Evolutionary conservation across 1,139 yeast species (phyloP), one percentile per base, ranked within the genome.

Genomic region (Candida sp.): DNA sequence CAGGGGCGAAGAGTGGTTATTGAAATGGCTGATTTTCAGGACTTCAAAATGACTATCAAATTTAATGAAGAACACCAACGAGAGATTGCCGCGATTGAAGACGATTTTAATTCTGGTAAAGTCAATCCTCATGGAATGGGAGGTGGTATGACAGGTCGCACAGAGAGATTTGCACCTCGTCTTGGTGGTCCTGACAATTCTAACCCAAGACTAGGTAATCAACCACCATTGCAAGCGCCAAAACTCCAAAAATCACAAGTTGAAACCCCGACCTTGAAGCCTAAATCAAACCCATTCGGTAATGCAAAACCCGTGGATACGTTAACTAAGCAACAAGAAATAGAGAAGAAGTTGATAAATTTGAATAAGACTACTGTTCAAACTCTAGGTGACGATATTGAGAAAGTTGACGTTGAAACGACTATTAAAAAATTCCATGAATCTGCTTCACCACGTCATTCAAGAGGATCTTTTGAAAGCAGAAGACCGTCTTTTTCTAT

Each of bases 331-430:
- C 70, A 64, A 52, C 67, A 66, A 35, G 77, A 73, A 50, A 66
- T 72, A 33, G 77, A 73, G 35, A 66, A 67, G 48, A 66, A 75
- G 52, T 61, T 84, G 47, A 65, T 73, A 5, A 66, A 70, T 41
- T 62, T 82, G 37, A 83, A 83, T 53, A 74, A 77, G 35, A 82
- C 86, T 0, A 83, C 87, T 0, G 72, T 78, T 41, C 75, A 74
- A 54, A 79, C 82, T 2, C 50, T 76, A 33, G 80, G 77, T 0
- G 60, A 64, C 15, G 60, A 55, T 12, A 27, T 30, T 8, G 58
- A 52, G 12, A 51, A 48, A 6, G 45, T 48, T 4, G 56, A 56
- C 40, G 49, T 50, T n/a, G 56, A 57, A 41, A 44, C 47, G 9
- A 49, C 52, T 2, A 51, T 48, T 22, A 47, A 46, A 36, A 43